A percentile compares a stretch with the other conserved stretches of the same genome.
Conservation (phyloP, 2,329 filamentous ascomycete species). For the Aaosphaeria arxii region DNA sequence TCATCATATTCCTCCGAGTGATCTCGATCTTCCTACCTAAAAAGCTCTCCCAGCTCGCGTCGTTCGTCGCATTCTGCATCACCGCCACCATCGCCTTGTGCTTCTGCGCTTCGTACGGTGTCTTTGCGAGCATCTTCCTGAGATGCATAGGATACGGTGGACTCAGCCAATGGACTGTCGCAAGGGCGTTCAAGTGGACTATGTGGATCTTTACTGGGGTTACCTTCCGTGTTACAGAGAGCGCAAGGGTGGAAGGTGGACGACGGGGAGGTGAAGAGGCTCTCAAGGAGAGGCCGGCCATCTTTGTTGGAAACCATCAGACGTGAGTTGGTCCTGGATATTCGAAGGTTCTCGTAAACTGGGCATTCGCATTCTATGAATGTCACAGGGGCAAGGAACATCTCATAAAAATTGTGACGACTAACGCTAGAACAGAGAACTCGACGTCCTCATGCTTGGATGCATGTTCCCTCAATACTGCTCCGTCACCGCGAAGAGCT, state of each 20-base stretch:
- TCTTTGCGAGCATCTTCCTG: conserved; percentile 68
- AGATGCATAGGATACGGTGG: conserved; percentile 69
- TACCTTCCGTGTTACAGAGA: conserved; percentile 63
- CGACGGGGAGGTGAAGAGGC: conserved; percentile 31
- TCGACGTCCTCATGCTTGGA: conserved; percentile 91
- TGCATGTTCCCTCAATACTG: conserved; percentile 86
- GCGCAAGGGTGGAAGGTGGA: conserved; percentile 26
- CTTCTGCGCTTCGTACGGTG: conserved; percentile 65
- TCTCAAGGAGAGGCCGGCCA: conserved; percentile 62
- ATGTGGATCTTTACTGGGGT: conserved; percentile 77
- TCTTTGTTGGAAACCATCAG: conserved; percentile 95
- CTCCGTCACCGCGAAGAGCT: conserved; percentile 89
- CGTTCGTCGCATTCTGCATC: conserved; percentile 65
- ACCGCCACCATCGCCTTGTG: conserved; percentile 39
- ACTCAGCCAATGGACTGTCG: conserved; percentile 82
- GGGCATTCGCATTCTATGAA: no score
- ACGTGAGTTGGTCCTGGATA: conserved; percentile 44
- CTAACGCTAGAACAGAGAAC: conserved; percentile 53
- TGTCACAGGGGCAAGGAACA: no score
- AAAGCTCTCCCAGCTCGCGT: conserved; percentile 33
- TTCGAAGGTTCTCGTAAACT: no score
- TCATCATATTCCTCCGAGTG: conserved; percentile 27
- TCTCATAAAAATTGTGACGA: not conserved
- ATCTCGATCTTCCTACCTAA: conserved; percentile 27
- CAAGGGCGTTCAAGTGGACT: conserved; percentile 71